Conservation (phyloP, 164 flowering plant genomes). For the Houttuynia cordata region DNA sequence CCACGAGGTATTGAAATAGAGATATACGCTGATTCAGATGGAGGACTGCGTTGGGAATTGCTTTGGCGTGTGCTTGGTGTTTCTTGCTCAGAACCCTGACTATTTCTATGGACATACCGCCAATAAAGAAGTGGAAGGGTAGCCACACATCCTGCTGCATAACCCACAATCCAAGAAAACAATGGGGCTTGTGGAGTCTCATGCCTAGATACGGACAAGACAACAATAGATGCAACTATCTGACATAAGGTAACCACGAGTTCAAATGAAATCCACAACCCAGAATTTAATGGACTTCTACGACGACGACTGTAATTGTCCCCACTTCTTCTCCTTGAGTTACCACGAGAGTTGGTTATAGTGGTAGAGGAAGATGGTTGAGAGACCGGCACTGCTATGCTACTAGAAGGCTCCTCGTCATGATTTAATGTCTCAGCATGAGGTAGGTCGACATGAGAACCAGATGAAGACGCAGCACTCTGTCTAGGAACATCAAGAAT, state of each 20-base stretch:
- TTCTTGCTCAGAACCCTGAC: constrained; percentile 30
- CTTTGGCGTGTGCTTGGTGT: constrained; percentile 24
- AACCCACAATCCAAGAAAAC: constrained; percentile 48
- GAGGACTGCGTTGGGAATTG: constrained; percentile 25
- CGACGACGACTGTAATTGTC: constrained; percentile 46
- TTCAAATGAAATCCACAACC: constrained; percentile 77
- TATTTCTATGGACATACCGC: constrained; percentile 50
- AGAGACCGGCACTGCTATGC: constrained; percentile 5
- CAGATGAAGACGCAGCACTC: constrained; percentile 35
- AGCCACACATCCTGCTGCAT: constrained; percentile 46
- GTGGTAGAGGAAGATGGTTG: constrained; percentile 9
- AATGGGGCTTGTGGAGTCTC: constrained; percentile 40
- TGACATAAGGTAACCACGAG: constrained; percentile 49
- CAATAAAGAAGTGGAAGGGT: constrained; percentile 61
- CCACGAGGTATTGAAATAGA: constrained; percentile 25
- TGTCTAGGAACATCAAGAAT: constrained; percentile 56
- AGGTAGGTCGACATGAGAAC: constrained; percentile 25
- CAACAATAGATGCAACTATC: constrained; percentile 46
- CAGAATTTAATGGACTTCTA: constrained; percentile 74
- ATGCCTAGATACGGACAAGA: constrained; percentile 32
- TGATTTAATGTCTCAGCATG: constrained; percentile 15
- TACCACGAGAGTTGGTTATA: constrained; percentile 25
- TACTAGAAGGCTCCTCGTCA: constrained; percentile 36
- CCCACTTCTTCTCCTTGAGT: constrained; percentile 33
- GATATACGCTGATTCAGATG: constrained; percentile 27